Evolutionary conservation across 139 green algal species (phyloP).

Genomic region (Chlorella sp.): DNA sequence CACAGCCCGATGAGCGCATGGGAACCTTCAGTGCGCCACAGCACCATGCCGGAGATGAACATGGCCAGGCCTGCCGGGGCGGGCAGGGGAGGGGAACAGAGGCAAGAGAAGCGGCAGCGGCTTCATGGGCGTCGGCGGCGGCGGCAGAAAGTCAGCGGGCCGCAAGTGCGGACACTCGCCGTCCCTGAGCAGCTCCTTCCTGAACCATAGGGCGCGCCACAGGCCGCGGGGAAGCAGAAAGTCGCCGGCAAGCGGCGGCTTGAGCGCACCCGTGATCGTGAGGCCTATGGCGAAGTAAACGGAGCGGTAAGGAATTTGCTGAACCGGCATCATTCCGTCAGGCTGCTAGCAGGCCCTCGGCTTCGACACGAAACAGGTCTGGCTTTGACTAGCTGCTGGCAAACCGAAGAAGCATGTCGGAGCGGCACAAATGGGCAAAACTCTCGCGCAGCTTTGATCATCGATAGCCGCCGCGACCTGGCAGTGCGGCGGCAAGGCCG

Average conservation of each 20-base stretch:
- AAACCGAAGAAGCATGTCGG: neutral
- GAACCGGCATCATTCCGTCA: constrained; percentile 4
- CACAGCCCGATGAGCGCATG: constrained; percentile 45
- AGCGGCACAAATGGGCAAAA: too few species aligned
- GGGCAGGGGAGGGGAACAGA: neutral
- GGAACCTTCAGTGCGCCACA: constrained; percentile 43
- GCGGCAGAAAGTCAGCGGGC: neutral
- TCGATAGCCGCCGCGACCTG: too few species aligned
- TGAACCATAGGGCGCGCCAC: neutral
- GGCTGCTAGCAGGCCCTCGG: neutral
- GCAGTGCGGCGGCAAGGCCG: too few species aligned
- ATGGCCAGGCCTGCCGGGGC: constrained; percentile 38
- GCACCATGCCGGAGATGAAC: constrained; percentile 46
- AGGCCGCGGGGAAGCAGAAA: too few species aligned
- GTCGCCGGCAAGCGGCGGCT: neutral
- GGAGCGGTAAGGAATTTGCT: constrained; percentile 8
- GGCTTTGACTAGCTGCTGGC: neutral
- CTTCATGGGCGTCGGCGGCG: neutral
- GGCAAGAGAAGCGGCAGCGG: neutral
- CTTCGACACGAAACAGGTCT: too few species aligned
- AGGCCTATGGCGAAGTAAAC: constrained; percentile 20
- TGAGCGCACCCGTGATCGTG: neutral
- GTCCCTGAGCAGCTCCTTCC: neutral
- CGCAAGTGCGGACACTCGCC: too few species aligned
- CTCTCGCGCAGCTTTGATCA: too few species aligned